These are phyloP conservation scores for Camellia japonica DNA, from an alignment of 148 eudicot genomes.

Conservation along the genomic window DNA sequence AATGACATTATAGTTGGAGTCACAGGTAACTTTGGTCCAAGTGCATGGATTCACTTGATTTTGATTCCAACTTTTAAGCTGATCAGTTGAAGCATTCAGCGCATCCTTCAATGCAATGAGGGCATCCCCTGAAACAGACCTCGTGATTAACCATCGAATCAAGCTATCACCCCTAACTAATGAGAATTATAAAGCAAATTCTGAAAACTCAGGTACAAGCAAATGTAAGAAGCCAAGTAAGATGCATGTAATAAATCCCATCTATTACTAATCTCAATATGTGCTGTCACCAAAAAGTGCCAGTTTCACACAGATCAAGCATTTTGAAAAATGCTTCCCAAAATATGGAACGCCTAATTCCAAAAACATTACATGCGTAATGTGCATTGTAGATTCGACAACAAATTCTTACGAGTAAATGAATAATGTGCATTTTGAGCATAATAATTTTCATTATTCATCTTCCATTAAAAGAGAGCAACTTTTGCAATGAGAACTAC, in stretches of 20 bases:
- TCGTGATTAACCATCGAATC: background rate
- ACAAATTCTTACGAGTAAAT: background rate
- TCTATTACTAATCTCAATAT: background rate
- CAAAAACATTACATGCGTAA: background rate
- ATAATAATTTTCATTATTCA: too few species aligned
- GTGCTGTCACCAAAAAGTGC: background rate
- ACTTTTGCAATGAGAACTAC: too few species aligned
- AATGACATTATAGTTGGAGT: conserved; percentile 40
- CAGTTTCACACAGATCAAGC: background rate
- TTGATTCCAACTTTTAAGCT: conserved; percentile 74
- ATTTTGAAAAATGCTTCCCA: background rate
- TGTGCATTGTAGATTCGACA: background rate
- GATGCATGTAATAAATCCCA: background rate
- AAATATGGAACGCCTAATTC: background rate
- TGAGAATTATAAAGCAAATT: background rate
- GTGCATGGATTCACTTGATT: conserved; percentile 85
- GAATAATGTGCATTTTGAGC: background rate
- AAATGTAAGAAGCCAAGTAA: background rate
- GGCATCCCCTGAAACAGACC: conserved; percentile 58
- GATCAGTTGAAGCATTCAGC: conserved; percentile 62
- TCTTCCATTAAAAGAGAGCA: too few species aligned
- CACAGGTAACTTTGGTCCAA: conserved; percentile 86
- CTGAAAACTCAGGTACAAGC: background rate
- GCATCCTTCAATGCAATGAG: conserved; percentile 56
- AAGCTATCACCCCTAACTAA: background rate